Evolutionary conservation across 2,329 filamentous ascomycete species (phyloP), one percentile per base, ranked within the genome.

Genomic region (Penicillium sp.): DNA sequence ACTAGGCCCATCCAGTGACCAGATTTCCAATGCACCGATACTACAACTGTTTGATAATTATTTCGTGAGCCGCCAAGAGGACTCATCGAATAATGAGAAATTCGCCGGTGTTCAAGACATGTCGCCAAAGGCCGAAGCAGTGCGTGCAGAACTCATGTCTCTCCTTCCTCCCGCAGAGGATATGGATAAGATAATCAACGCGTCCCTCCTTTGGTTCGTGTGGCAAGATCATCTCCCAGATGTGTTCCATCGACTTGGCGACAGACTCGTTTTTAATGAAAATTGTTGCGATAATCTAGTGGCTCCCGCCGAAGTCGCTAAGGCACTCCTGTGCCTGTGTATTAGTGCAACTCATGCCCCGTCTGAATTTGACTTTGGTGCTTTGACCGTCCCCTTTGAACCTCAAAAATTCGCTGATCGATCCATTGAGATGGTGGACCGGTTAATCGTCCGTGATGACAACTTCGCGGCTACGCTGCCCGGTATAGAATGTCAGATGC

Each of bases 401-500:
- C 75, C 76, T 25, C 73, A 77, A 17, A 72, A 77, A 27, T 73
- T 81, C 44, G 71, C 81, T 21, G 77, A 81, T 41, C 69, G 70
- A 5, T 82, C 80, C 61, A 71, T 82, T 41, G 73, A 75, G 25
- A 70, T 75, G 19, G 78, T 82, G 17, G 77, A 82, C 49, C 74
- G 71, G 17, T 74, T 81, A 61, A 77, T 85, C 17, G 67, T 80
- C 13, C 73, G 75, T 13, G 78, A 82, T 53, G 81, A 83, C 53
- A 78, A 82, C 48, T 78, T 79, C 55, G 76, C 77, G 15, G 78
- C 78, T 10, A 82, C 77, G 1, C 62, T 84, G 0, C 79, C 84
- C 49, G 80, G 79, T 3, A 75, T 86, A 55, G 82, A 86, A 65
- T 81, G 79, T 49, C 74, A 82, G 42, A 71, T 80, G 49, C 66